Conservation (phyloP, 257 asterid species). For the Forsythia suspensa region DNA sequence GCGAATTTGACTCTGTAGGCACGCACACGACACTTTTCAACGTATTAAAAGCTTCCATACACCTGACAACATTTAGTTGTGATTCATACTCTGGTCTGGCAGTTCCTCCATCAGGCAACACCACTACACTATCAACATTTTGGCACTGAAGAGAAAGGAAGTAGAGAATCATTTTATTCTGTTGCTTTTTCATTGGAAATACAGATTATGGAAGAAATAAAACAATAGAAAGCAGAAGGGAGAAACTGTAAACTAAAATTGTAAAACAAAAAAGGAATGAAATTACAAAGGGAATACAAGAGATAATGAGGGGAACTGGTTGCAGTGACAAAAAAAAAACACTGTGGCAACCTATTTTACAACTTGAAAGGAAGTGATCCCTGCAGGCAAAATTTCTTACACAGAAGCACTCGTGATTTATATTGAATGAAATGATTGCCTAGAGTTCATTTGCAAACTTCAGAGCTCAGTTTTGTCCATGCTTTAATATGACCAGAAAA, state of each 20-base stretch:
- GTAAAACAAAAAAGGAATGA: neutral
- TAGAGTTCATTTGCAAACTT: conserved; percentile 16
- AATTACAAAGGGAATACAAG: neutral
- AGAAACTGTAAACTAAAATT: conserved; percentile 10
- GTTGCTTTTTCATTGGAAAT: neutral
- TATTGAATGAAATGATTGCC: conserved; percentile 5
- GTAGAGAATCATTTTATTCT: conserved; percentile 9
- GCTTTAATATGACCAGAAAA: neutral
- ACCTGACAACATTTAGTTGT: conserved; percentile 22
- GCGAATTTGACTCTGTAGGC: conserved; percentile 42
- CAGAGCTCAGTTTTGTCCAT: conserved; percentile 6
- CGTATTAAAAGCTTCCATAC: conserved; percentile 37
- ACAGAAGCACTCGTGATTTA: conserved; percentile 4
- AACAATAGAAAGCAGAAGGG: conserved; percentile 3
- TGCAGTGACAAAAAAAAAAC: conserved; percentile 6
- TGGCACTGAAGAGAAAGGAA: conserved; percentile 40
- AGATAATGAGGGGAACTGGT: neutral
- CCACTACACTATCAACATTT: conserved; percentile 32
- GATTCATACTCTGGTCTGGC: conserved; percentile 27
- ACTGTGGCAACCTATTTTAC: neutral
- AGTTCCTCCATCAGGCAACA: conserved; percentile 40
- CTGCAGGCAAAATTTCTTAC: conserved; percentile 3
- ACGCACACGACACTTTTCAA: conserved; percentile 45
- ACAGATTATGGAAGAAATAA: neutral
- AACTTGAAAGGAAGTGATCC: conserved; percentile 12